Base-by-base conservation (phyloP, 352 stramenopile species). In the Globisporangium cylindrosporum region DNA sequence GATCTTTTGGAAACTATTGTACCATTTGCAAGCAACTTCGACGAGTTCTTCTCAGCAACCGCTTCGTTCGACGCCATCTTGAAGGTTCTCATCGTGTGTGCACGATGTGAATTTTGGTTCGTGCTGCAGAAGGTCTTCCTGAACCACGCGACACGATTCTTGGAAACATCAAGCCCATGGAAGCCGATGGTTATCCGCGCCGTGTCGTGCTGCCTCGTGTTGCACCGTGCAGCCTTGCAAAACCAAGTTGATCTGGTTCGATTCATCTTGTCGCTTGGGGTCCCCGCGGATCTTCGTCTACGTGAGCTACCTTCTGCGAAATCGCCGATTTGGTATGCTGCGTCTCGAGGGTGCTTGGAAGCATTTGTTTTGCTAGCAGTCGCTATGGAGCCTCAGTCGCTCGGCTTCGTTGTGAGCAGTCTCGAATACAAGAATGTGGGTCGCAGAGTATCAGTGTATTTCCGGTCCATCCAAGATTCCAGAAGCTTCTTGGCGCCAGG, bases 281-380 rank as follows among this genome's bases (percentile, higher is more conserved):
- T 88, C 36, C 61, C 76, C 34, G 53, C 71, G 20, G 71, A 84
- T 59, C 66, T 88, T 22, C 68, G 60, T 0, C 56, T 89, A 9
- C 69, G 66, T 12, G 67, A 82, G 62, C 51, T 79, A 0, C 69
- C 66, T 22, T 46, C 59, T 6, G 65, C 72, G 1, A 67, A 59
- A 18, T 76, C 68, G 32, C 79, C 82, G 7, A 76, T 88, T 64
- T 85, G 76, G 62, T 89, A 84, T 51, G 82, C 82, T 56, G 80
- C 77, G 2, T 73, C 73, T 14, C 70, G 76, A 53, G 69, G 78
- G 8, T 82, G 63, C 38, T 41, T 91, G 15, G 67, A 84, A 43
- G 48, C 75, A 0, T 89, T 91, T 46, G 41, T 88, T 22, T 55
- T 68, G 8, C 70, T 91, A 7, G 80, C 74, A 0, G 34, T 88